A percentile compares a stretch with the other conserved stretches of the same genome.
Evolutionary conservation across 495 filamentous ascomycete species (phyloP).

Genomic region (Oleoguttula mirabilis): DNA sequence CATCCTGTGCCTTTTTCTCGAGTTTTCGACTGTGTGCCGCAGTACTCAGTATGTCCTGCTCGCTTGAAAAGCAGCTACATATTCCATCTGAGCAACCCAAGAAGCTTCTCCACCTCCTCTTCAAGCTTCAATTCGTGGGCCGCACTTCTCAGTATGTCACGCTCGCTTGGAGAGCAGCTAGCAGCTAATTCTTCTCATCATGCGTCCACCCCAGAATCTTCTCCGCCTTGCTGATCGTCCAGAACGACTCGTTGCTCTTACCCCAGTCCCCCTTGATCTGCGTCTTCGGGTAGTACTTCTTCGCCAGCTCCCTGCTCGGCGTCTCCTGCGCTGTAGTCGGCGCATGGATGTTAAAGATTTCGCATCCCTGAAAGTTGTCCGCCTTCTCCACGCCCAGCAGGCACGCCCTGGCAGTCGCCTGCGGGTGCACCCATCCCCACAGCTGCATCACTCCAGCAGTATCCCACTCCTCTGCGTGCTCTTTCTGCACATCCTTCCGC

Average conservation of each 20-base stretch:
- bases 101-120: too few species aligned
- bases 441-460: constrained; percentile 3
- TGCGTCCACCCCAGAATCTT: constrained; percentile 3
- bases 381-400: neutral
- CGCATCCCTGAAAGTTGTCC: constrained; percentile 1
- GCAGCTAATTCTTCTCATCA: neutral
- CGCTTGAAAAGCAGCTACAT: too few species aligned
- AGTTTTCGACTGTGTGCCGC: too few species aligned
- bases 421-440: constrained; percentile 12
- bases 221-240: constrained; percentile 2
- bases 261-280: constrained; percentile 4
- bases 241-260: neutral
- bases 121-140: too few species aligned
- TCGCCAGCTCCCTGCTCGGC: constrained; percentile 2
- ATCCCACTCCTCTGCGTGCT: constrained; percentile 9
- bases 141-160: too few species aligned
- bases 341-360: constrained; percentile 1
- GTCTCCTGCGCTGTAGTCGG: constrained; percentile 2
- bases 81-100: too few species aligned
- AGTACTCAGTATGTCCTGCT: too few species aligned
- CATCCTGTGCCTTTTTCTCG: too few species aligned
- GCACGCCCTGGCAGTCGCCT: constrained; percentile 5
- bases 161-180: too few species aligned
- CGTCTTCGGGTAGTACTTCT: constrained; percentile 2
- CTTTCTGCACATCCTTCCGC: constrained; percentile 1